A percentile compares a stretch with the other conserved stretches of the same genome.
Evolutionary conservation across 1,139 yeast species (phyloP).

Genomic region (Yamadazyma epiphylla): DNA sequence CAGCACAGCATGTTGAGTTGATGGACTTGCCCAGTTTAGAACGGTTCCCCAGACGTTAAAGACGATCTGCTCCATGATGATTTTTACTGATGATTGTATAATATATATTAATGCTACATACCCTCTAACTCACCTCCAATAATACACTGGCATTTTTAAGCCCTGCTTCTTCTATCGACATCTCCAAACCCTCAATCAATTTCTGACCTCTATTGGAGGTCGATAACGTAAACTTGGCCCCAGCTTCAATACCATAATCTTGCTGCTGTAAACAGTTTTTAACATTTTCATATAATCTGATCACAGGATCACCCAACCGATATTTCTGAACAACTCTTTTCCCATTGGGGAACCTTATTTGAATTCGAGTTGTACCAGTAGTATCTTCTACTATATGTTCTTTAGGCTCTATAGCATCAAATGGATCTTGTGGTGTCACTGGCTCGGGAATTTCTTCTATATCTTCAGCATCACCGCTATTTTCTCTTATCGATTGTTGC

Average conservation of each 20-base stretch:
- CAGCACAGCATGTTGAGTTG: no score
- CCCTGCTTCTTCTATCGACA: slow-evolving; percentile 70
- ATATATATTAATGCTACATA: no score
- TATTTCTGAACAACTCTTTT: slow-evolving; percentile 77
- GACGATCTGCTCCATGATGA: no score
- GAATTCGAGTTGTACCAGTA: slow-evolving; percentile 69
- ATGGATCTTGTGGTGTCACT: slow-evolving; percentile 14
- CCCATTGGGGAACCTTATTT: slow-evolving; percentile 85
- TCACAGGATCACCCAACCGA: slow-evolving; percentile 51
- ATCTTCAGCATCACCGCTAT: slow-evolving; percentile 12
- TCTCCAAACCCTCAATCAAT: slow-evolving; percentile 54
- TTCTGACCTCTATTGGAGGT: slow-evolving; percentile 64
- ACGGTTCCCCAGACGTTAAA: no score
- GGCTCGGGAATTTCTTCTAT: background rate
- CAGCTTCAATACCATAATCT: slow-evolving; percentile 43
- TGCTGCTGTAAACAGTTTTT: slow-evolving; percentile 56
- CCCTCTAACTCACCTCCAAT: no score
- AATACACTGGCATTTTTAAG: slow-evolving; percentile 78
- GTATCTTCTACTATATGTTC: slow-evolving; percentile 57
- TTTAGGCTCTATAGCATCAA: slow-evolving; percentile 43
- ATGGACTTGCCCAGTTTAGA: no score
- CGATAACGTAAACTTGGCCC: slow-evolving; percentile 46
- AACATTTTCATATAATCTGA: slow-evolving; percentile 31
- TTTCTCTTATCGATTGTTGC: slow-evolving; percentile 52
- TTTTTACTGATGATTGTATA: no score